Conservation (phyloP, 305 asterid genomes). For the Fraxinus sp. region DNA sequence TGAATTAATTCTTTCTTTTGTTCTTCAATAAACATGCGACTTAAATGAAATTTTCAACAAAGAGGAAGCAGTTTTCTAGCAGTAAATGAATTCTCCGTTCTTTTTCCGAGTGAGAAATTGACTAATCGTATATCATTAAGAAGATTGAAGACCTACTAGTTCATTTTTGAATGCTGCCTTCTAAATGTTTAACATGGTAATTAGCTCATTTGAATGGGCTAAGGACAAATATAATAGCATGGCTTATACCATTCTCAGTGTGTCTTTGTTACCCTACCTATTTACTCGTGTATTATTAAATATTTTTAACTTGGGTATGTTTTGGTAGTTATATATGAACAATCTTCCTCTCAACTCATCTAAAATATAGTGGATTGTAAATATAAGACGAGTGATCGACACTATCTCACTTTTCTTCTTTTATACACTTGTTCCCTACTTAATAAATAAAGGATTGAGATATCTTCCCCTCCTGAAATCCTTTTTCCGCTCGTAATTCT, state of each 20-base stretch:
- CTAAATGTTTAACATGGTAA: constrained; percentile 5
- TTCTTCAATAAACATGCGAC: neutral
- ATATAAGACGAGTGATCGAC: neutral
- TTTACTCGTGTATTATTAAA: neutral
- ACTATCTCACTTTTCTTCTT: neutral
- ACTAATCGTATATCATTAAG: neutral
- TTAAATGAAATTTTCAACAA: neutral
- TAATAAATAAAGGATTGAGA: neutral
- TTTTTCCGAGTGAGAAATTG: neutral
- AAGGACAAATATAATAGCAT: neutral
- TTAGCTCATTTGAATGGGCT: neutral
- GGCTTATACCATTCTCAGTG: neutral
- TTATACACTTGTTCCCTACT: neutral
- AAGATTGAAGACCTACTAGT: neutral
- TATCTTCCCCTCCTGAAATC: neutral
- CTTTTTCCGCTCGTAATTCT: neutral
- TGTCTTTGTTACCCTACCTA: neutral
- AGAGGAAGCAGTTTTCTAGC: neutral
- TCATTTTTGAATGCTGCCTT: neutral
- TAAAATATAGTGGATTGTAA: neutral
- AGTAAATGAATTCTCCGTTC: neutral
- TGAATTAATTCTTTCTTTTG: neutral
- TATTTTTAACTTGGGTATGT: neutral
- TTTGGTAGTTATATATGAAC: neutral
- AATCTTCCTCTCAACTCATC: neutral